Base-by-base conservation (phyloP, 2,329 filamentous ascomycete species). In the Ilyonectria sp. region DNA sequence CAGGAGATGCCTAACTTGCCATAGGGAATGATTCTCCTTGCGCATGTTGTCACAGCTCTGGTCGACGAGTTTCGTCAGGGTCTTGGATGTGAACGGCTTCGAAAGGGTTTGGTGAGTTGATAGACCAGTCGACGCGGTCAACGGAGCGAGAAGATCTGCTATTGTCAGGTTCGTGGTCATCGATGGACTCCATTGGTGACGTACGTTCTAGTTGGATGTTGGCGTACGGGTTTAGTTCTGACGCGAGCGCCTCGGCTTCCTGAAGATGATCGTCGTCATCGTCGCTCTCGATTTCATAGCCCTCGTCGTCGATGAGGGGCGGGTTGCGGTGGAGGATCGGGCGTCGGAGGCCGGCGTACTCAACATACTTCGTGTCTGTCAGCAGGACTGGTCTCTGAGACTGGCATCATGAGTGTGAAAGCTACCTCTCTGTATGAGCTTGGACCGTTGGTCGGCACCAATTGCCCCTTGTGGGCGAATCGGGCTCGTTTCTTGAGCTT, bases 401-500 rank as follows among this genome's bases (percentile, higher is more conserved):
- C 37, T 47, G 37, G 35, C 31, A 53, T 68, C 57, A 68, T 62
- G 60, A 64, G 54, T 31, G 35, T 23, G 47, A 56, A 55, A 77
- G 85, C 68, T 79, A 92, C 93, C 87, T 93, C 91, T 80, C 89
- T 92, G 82, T 94, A 94, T 13, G 89, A 87, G 72, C 90, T 87
- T 49, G 90, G 89, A 3, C 91, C 92, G 31, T 86, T 87, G 1
- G 90, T 87, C 29, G 89, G 87, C 49, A 92, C 89, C 69, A 94
- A 84, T 75, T 91, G 90, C 65, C 92, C 92, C 76, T 90, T 86
- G 74, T 89, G 91, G 52, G 92, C 88, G 77, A 93, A 93, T 73
- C 90, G 87, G 50, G 93, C 91, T 74, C 90, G 88, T 79, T 90
- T 92, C 84, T 94, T 93, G 52, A 95, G 85, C 79, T 95, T 95